Base-by-base conservation (phyloP, 1,284 basidiomycete species). In the Xanthoconium separans region DNA sequence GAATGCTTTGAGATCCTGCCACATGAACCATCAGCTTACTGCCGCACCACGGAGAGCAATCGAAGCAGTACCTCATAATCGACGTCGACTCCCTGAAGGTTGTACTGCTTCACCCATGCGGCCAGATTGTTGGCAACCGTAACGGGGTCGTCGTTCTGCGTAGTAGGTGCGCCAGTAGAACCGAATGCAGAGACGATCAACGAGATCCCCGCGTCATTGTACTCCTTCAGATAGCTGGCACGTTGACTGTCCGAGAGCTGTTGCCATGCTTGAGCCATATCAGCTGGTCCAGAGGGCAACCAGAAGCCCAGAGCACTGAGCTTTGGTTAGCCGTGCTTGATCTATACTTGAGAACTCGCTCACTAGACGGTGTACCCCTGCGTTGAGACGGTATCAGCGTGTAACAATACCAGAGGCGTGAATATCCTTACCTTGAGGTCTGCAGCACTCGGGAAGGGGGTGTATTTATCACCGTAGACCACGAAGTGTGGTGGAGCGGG, bases 181-280 rank as follows among this genome's bases (percentile, higher is more conserved):
- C 51, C 51, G 29, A 49, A 49, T 9, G 46, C 51, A 24, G 51
- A 53, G 4, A 44, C 51, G 33, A 50, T 42, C 1, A 53, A 1
- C 3, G 41, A 41, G 4, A 53, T 53, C 10, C 51, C 51, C 1
- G 51, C 51, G 1, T 6, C 15, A 6, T 53, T 43, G 41, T 48
- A 53, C 27, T 48, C 40, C 9, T 30, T 20, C 41, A 53, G 15
- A 34, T 30, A 43, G 6, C 1, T 4, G 22, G 31, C 11, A 18
- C 45, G 51, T 11, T 53, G 9, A 27, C 34, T 30, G 1, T 11
- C 9, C 2, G 51, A n/a, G 11, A 53, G 20, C 3, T 43, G 5
- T 30, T 43, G 13, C 51, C 46, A 53, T 6, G 2, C 13, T 9
- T 9, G 11, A 4, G 47, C 47, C 46, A 47, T 47, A 16, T 47